Base-by-base conservation (phyloP, 2,329 filamentous ascomycete genomes). In the Sporothrix curviconia region DNA sequence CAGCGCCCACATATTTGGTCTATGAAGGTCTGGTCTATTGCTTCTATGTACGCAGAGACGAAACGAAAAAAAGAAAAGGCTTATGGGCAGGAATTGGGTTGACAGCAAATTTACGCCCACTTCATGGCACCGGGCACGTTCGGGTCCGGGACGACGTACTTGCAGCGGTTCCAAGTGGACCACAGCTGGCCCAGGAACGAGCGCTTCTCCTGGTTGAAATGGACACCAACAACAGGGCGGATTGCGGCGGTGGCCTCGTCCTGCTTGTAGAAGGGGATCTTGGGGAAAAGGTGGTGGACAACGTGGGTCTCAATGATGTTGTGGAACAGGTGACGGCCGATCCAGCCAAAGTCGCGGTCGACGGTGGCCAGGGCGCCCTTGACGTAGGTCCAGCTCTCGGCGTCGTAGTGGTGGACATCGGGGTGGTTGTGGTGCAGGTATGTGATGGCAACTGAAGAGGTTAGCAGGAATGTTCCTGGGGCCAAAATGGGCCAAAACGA, bases 231-330 rank as follows among this genome's bases (percentile, higher is more conserved):
- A 71, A 99, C 79, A 60, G 84, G 83, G 80, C 92, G 91, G 56
- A 65, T 65, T 39, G 64, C 64, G 37, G 62, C 63, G 2, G 60
- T 63, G 7, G 64, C 64, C 56, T 65, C 64, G 32, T 64, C 63
- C 8, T 62, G 62, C 43, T 62, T 60, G 57, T 66, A 66, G 32
- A 65, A 65, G 60, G 92, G 92, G 64, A 97, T 97, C 68, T 84
- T 90, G 73, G 81, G 78, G 69, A 84, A 81, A 11, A 95, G 96
- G 81, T 96, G 92, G 80, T 97, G 92, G 58, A 95, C 87, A 58
- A 96, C 92, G 75, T 97, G 92, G 47, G 91, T 96, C 79, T 96
- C 92, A 70, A 96, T 86, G 73, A 96, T 96, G 67, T 91, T 91
- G 79, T 96, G 92, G 72, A 96, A 80, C 60, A 96, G 80, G 64